Base-by-base conservation (phyloP, 768 basidiomycete genomes). In the Cubamyces lactineus region DNA sequence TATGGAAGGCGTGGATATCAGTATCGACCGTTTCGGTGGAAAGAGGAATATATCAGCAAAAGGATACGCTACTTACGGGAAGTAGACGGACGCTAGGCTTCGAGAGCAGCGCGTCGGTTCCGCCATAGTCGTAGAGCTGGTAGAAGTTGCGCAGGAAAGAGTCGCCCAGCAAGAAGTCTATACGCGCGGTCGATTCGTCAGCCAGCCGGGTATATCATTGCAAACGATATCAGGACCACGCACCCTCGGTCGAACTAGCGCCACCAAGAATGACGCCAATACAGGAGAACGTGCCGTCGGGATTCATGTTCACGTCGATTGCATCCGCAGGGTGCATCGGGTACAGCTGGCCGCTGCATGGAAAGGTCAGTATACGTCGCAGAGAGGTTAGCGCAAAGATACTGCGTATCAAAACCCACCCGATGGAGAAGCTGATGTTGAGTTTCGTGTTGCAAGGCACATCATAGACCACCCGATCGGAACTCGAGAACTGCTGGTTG, bases 111-210 rank as follows among this genome's bases (percentile, higher is more conserved):
- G 38, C n/a, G 19, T 30, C 26, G 2, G 47, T 49, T 45, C 40
- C 43, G 12, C 68, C 68, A 24, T 64, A 67, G 45, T 67, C 59
- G 53, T 56, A 69, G 2, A 69, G n/a, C 16, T 57, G 26, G 54
- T 69, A 69, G 3, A 57, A 56, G 57, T 67, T 69, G 16, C 68
- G 51, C 50, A 69, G 17, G 57, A 69, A 69, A 2, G 61, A 30
- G 53, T 61, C 62, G 1, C 68, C 68, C 5, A 69, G 39, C 8
- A 67, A 26, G n/a, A 61, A 56, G 42, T 67, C 66, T 62, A 38
- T 16, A 5, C n/a, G 38, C 16, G 26, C 24, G 21, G 26, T 3
- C 34, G 34, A 34, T 34, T 5, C 34, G 34, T 34, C 34, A 34
- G 34, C 9, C 34, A 9, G 34, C 34, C 1, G 34, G 34, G 34